Evolutionary conservation across 768 basidiomycete species (phyloP).

Genomic region (Mycena vulgaris): DNA sequence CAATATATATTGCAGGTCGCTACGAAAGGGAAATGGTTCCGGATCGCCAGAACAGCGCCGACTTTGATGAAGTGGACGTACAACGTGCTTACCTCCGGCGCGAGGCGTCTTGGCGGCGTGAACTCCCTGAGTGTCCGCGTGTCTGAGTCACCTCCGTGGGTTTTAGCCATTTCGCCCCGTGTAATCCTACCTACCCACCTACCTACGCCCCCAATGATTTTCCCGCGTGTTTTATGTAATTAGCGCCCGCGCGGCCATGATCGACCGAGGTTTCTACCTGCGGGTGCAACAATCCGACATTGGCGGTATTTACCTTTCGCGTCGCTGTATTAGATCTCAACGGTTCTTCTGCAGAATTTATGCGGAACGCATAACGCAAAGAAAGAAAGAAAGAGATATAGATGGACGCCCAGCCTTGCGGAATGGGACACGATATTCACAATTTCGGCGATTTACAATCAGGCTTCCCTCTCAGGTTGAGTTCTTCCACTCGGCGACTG

Average conservation of each 20-base stretch:
- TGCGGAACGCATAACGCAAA: conserved; percentile 7
- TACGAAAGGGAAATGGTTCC: too few relatives aligned
- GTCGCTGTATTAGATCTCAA: conserved; percentile 8
- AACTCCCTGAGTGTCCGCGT: conserved; percentile 10
- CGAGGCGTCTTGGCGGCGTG: conserved; percentile 10
- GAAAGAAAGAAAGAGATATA: conserved; percentile 9
- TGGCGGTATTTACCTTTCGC: conserved; percentile 2
- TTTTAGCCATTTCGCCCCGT: conserved; percentile 9
- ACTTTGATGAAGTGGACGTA: conserved; percentile 9
- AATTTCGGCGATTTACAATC: conserved; percentile 11
- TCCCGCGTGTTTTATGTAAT: conserved; percentile 11
- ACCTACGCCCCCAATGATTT: conserved; percentile 4
- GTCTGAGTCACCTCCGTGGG: conserved; percentile 11
- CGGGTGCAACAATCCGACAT: conserved; percentile 9
- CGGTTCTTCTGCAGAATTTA: conserved; percentile 9
- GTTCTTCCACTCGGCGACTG: conserved; percentile 10
- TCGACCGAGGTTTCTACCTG: conserved; percentile 6
- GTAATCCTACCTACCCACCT: not conserved
- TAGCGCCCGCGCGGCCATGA: conserved; percentile 14
- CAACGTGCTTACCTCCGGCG: conserved; percentile 4
- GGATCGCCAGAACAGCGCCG: conserved; percentile 8
- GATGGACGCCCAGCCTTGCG: conserved; percentile 8
- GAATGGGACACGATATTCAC: conserved; percentile 11
- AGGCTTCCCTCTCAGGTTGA: conserved; percentile 9
- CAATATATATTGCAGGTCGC: too few relatives aligned